phyloP scores from a whole-genome alignment of 164 flowering plant genomes.

The Vitis rupestris region DNA sequence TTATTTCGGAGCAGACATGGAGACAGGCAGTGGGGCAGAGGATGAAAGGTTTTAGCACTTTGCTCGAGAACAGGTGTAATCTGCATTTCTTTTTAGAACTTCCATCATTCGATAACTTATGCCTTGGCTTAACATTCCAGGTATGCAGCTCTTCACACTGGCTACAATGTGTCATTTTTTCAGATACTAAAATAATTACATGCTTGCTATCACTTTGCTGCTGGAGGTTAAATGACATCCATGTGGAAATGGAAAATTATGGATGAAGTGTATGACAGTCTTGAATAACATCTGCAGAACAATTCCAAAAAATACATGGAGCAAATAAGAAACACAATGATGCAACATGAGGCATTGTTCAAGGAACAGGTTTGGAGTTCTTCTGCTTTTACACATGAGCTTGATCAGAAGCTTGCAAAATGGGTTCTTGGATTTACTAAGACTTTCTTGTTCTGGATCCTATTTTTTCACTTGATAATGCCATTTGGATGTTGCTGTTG shows the following conservation, averaged over 20 bases:
- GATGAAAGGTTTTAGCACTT: too few relatives aligned
- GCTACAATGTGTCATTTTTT: background rate
- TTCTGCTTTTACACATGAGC: background rate
- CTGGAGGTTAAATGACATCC: background rate
- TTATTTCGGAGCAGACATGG: too few relatives aligned
- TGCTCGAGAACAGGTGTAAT: too few relatives aligned
- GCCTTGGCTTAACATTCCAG: background rate
- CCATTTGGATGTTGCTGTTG: background rate
- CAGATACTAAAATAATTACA: background rate
- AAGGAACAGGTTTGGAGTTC: constrained; percentile 24
- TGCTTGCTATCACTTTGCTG: background rate
- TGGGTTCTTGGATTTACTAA: background rate
- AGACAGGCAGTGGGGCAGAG: too few relatives aligned
- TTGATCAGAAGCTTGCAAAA: background rate
- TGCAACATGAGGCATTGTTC: constrained; percentile 23
- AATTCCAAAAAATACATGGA: constrained; percentile 9
- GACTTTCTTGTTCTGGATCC: too few relatives aligned
- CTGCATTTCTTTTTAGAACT: background rate
- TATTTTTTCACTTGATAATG: too few relatives aligned
- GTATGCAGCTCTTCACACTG: background rate
- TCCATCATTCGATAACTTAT: background rate
- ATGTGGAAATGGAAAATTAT: background rate
- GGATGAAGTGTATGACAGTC: background rate
- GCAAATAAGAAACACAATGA: constrained; percentile 23
- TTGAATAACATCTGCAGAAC: background rate